Percentiles rank a stretch among this genome's conserved stretches.
These are phyloP conservation scores for Chlamydomonas sphaeroides DNA, from an alignment of 139 green algal genomes.

Conservation along the genomic window DNA sequence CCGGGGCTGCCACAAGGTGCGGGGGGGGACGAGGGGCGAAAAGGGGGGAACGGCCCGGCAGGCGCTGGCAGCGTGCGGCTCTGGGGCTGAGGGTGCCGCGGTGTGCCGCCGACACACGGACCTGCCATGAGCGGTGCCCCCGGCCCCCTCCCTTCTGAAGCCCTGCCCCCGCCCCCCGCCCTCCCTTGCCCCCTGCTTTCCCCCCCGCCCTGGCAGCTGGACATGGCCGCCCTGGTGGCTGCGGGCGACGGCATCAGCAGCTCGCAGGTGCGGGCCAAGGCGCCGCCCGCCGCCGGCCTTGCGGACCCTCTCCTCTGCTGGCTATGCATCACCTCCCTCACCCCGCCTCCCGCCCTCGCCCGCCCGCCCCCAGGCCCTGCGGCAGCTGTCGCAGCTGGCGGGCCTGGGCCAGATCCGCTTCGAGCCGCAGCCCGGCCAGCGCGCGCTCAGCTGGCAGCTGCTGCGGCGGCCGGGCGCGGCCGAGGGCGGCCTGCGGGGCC, in stretches of 20 bases:
- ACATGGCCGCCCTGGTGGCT: slow-evolving; percentile 57
- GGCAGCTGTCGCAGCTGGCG: slow-evolving; percentile 68
- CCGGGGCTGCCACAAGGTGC: slow-evolving; percentile 42
- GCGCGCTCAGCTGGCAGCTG: slow-evolving; percentile 7
- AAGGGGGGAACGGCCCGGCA: no score
- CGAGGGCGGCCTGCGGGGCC: not conserved
- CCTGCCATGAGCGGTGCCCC: no score
- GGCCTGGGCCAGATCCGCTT: slow-evolving; percentile 66
- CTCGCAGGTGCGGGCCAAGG: slow-evolving; percentile 39
- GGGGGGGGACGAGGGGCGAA: no score
- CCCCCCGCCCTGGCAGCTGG: not conserved
- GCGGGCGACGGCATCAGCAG: slow-evolving; percentile 32
- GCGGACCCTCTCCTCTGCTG: not conserved
- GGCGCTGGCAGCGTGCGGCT: no score
- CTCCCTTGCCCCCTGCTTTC: no score
- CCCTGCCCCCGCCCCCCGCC: no score
- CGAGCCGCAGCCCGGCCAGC: slow-evolving; percentile 42
- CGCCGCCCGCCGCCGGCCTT: not conserved
- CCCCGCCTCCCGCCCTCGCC: no score
- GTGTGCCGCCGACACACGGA: no score
- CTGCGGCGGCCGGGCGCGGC: not conserved
- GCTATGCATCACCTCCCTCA: not conserved
- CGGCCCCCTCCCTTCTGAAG: no score
- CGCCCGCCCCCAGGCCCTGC: slow-evolving; percentile 41
- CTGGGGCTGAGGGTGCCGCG: no score